These are phyloP conservation scores for Colletotrichum godetiae DNA, from an alignment of 2,329 filamentous ascomycete species.

Conservation along the genomic window DNA sequence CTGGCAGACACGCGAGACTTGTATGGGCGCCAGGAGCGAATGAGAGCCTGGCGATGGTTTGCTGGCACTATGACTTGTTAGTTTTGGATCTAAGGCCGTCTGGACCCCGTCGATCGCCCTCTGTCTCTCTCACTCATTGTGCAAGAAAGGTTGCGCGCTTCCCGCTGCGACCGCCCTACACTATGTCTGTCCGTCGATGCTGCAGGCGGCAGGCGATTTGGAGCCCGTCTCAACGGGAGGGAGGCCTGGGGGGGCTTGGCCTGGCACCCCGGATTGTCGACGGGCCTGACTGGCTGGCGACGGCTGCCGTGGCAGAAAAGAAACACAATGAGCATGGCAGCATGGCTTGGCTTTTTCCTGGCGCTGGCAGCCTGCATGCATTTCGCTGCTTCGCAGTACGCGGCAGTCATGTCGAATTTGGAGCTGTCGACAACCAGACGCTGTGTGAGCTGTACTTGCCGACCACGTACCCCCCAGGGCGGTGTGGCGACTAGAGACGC, in stretches of 20 bases:
- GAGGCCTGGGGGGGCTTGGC: not conserved
- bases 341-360: not conserved
- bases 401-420: not conserved
- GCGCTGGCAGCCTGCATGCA: constrained; percentile 8
- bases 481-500: constrained; percentile 16
- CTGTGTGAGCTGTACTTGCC: not conserved
- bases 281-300: not conserved
- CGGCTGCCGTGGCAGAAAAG: not conserved
- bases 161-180: constrained; percentile 10
- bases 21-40: not conserved
- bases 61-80: not conserved
- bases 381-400: constrained; percentile 3
- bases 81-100: constrained; percentile 3
- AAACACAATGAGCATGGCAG: not conserved
- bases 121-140: not conserved
- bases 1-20: not conserved
- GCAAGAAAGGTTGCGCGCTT: constrained; percentile 20
- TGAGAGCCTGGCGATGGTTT: not conserved
- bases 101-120: constrained; percentile 18
- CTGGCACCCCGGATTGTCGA: not conserved
- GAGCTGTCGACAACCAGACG: not conserved
- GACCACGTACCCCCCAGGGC: constrained; percentile 1
- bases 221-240: not conserved
- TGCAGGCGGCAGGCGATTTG: not conserved
- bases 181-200: not conserved